A percentile compares a stretch with the other conserved stretches of the same genome.
phyloP scores from a whole-genome alignment of 805 yeast species.

The Sungouiozyma intestinalis region DNA sequence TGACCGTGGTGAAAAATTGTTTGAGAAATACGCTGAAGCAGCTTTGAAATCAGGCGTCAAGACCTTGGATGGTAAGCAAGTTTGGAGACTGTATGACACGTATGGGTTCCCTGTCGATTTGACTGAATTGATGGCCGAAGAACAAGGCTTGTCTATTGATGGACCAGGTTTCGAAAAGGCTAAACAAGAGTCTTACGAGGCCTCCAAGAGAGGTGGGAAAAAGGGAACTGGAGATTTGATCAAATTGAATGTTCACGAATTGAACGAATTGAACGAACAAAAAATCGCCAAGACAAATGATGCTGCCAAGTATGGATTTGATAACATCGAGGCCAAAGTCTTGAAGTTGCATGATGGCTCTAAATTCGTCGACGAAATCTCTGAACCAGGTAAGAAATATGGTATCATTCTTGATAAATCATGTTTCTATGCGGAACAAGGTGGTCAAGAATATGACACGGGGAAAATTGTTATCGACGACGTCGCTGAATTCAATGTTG shows the following conservation, averaged over 20 bases:
- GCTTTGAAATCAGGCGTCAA: constrained; percentile 69
- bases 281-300: constrained; percentile 76
- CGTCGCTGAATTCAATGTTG: constrained; percentile 74
- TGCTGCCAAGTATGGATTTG: constrained; percentile 60
- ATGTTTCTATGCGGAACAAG: constrained; percentile 96
- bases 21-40: constrained; percentile 81
- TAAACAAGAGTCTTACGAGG: constrained; percentile 79
- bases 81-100: constrained; percentile 97
- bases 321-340: constrained; percentile 57
- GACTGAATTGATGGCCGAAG: constrained; percentile 98
- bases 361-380: constrained; percentile 43
- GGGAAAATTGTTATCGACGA: constrained; percentile 91
- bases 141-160: constrained; percentile 85
- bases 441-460: constrained; percentile 97
- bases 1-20: constrained; percentile 95
- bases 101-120: constrained; percentile 98
- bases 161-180: constrained; percentile 90
- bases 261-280: constrained; percentile 54
- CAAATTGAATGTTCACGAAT: constrained; percentile 85
- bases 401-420: constrained; percentile 85
- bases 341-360: constrained; percentile 63
- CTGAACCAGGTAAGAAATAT: constrained; percentile 41
- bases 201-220: constrained; percentile 80
- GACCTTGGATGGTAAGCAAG: constrained; percentile 83
- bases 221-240: constrained; percentile 48